phyloP scores from a whole-genome alignment of 352 stramenopile species.

The Phytophthora kernoviae region DNA sequence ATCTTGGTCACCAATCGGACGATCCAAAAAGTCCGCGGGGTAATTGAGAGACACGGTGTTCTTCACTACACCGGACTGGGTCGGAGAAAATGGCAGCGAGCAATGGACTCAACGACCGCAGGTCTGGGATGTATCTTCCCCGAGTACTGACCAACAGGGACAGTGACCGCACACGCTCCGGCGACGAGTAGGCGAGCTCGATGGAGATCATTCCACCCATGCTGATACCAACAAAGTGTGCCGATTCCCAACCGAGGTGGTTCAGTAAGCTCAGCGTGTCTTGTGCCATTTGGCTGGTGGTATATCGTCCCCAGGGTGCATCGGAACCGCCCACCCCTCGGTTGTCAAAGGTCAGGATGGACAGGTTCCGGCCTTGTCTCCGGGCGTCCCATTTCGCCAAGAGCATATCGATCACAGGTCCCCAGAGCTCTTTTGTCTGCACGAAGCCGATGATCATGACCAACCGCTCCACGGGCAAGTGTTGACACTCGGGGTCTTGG shows the following conservation, averaged over 20 bases:
- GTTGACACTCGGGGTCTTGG: slow-evolving; percentile 10
- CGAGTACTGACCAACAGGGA: slow-evolving; percentile 45
- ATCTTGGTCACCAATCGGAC: slow-evolving; percentile 31
- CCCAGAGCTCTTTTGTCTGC: slow-evolving; percentile 50
- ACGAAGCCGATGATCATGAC: slow-evolving; percentile 54
- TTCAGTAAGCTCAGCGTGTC: slow-evolving; percentile 44
- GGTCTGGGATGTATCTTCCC: slow-evolving; percentile 37
- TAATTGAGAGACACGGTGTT: slow-evolving; percentile 48
- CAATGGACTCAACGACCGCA: slow-evolving; percentile 32
- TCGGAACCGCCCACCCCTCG: slow-evolving; percentile 45
- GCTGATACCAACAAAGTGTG: slow-evolving; percentile 47
- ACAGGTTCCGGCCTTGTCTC: slow-evolving; percentile 28
- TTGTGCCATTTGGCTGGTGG: slow-evolving; percentile 47
- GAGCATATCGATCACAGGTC: slow-evolving; percentile 41
- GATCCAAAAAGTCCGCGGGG: slow-evolving; percentile 37
- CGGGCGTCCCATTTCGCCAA: slow-evolving; percentile 39
- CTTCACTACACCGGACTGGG: slow-evolving; percentile 29
- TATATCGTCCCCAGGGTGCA: slow-evolving; percentile 42
- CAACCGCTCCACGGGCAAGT: slow-evolving; percentile 29
- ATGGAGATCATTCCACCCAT: slow-evolving; percentile 64
- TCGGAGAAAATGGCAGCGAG: slow-evolving; percentile 39
- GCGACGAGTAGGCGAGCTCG: slow-evolving; percentile 37
- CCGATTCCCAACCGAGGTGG: slow-evolving; percentile 40
- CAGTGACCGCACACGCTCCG: slow-evolving; percentile 49
- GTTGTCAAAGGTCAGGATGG: slow-evolving; percentile 54